Evolutionary conservation across 371 early-diverging fungal genomes (phyloP).

Genomic region (Chytridiales sp.): DNA sequence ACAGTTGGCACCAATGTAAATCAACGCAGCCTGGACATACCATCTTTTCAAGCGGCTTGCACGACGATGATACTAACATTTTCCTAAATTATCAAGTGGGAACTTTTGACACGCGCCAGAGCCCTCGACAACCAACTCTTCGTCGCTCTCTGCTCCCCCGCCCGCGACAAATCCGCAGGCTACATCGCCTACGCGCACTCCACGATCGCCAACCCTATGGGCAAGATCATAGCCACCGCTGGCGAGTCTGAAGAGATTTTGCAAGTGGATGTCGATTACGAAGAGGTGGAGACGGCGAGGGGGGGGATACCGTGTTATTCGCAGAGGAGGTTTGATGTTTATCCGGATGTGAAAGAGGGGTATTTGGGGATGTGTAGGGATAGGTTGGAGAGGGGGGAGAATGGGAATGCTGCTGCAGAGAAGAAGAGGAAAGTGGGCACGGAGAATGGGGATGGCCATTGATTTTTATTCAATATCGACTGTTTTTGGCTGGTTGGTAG

Average conservation of each 20-base stretch:
- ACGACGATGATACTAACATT: no score
- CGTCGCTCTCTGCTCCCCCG: constrained; percentile 93
- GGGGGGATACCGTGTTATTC: constrained; percentile 67
- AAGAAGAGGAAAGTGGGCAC: no score
- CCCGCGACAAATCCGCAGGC: constrained; percentile 69
- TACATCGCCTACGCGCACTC: constrained; percentile 97
- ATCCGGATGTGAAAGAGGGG: constrained; percentile 49
- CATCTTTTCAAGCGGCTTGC: no score
- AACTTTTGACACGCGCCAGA: constrained; percentile 83
- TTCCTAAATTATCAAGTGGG: constrained; percentile 72
- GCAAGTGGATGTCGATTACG: constrained; percentile 77
- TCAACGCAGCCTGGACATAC: no score
- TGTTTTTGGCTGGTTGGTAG: no score
- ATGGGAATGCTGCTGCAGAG: no score
- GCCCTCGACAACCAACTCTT: constrained; percentile 73
- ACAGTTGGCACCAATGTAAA: no score
- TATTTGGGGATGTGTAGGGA: background rate
- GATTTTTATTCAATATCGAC: no score
- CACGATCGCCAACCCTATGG: constrained; percentile 81
- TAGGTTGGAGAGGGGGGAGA: background rate
- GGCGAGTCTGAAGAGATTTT: constrained; percentile 81
- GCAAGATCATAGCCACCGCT: constrained; percentile 34
- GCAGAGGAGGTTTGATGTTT: constrained; percentile 90
- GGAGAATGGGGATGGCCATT: no score
- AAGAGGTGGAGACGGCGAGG: constrained; percentile 61